Evolutionary conservation across 192 early-diverging fungal genomes (phyloP).

Genomic region (Linnemannia zychae): DNA sequence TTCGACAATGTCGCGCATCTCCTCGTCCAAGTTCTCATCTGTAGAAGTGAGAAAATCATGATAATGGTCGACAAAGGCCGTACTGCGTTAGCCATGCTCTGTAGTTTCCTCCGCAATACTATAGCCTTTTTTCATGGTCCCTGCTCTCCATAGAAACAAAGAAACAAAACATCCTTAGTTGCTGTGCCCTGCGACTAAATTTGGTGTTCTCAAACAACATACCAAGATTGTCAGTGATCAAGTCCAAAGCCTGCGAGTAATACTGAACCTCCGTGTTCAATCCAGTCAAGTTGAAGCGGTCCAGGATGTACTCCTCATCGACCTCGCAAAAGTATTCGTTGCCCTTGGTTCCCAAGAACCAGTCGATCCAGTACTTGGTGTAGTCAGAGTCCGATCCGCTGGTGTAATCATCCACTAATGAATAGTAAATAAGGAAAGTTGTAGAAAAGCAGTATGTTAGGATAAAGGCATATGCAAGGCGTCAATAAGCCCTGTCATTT

Average conservation of each 20-base stretch:
- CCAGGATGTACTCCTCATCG: conserved; percentile 97
- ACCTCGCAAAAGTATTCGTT: conserved; percentile 99
- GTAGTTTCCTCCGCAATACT: not conserved
- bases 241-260: conserved; percentile 90
- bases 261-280: conserved; percentile 91
- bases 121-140: not conserved
- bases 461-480: not conserved
- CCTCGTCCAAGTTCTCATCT: conserved; percentile 79
- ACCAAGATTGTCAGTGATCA: conserved; percentile 92
- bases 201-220: conserved; percentile 6
- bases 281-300: conserved; percentile 98
- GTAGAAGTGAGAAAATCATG: conserved; percentile 24
- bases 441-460: not conserved
- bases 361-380: conserved; percentile 93
- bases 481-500: not conserved
- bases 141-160: not conserved
- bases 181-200: not conserved
- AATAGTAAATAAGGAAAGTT: not conserved
- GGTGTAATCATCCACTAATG: conserved; percentile 68
- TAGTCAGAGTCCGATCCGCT: conserved; percentile 74
- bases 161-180: not conserved
- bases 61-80: not conserved
- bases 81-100: not conserved
- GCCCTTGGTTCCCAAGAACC: conserved; percentile 92
- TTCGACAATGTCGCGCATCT: conserved; percentile 85